Evolutionary conservation across 768 basidiomycete species (phyloP), one percentile per base, ranked within the genome.

Genomic region (Boletus insuetus): DNA sequence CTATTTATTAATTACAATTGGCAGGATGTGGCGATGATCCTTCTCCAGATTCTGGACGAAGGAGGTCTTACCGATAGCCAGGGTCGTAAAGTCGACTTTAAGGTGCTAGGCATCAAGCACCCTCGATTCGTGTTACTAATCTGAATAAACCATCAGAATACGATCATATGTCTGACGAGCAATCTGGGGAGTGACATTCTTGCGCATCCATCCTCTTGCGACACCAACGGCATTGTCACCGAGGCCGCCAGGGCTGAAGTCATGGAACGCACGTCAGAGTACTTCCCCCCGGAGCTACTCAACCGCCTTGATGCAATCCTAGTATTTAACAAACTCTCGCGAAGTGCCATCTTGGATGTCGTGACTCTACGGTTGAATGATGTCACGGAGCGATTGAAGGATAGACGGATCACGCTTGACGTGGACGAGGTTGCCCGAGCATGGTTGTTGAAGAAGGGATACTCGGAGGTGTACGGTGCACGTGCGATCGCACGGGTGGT

Each of bases 71-170:
- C 94, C 0, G 94, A 97, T 67, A 92, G 90, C 58, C 92, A 94
- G 68, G 94, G 94, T 11, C 83, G 91, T 51, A 91, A 92, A 67
- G 88, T 96, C 3, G 92, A 94, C 69, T 95, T 96, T 76, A 93
- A 87, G 78, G 87, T 84, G 2, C 26, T 31, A 17, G 19, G 13
- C 16, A 3, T 47, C 8, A 13, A 39, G 26, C 6, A 26, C 26
- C 26, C 39, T 19, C 20, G 4, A 31, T 37, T 13, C 0, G 13
- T 29, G 46, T n/a, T 37, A 12, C 45, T 62, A 31, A 66, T 22
- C 3, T 7, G 14, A 49, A 13, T 1, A 12, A 46, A 4, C 6
- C 5, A n/a, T 31, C 26, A 86, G 84, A 97, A 95, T 70, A 94
- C 94, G 2, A 94, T 95, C 65, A 87, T 97, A 64, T 92, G 91